Evolutionary conservation across 2,329 filamentous ascomycete genomes (phyloP).

Genomic region (Xylariaceae sp.): DNA sequence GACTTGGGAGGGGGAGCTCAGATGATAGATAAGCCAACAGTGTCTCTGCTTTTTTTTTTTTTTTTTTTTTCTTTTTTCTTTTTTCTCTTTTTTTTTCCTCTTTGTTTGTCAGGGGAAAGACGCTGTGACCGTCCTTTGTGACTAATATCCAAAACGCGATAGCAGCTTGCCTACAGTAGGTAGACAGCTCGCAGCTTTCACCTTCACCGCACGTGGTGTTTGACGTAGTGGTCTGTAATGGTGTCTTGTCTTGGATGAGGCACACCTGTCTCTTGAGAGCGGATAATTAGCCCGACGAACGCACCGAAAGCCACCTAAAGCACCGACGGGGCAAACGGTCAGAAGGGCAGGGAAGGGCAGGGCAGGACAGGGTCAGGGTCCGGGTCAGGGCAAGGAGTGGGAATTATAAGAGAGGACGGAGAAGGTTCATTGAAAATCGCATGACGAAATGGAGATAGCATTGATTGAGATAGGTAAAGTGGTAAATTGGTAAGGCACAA

Average conservation of each 20-base stretch:
- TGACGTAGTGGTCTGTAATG: not conserved
- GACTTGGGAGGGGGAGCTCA: not conserved
- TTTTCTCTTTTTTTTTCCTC: too few relatives aligned
- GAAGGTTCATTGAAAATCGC: not conserved
- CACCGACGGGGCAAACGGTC: not conserved
- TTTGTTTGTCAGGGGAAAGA: not conserved
- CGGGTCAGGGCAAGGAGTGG: not conserved
- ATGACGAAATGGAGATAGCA: conserved; percentile 6
- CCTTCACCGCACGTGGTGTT: not conserved
- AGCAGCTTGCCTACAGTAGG: not conserved
- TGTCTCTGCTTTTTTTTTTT: not conserved
- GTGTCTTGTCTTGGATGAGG: not conserved
- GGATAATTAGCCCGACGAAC: not conserved
- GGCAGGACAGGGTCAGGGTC: not conserved
- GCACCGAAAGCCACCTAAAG: not conserved
- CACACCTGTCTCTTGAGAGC: not conserved
- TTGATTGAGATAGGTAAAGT: not conserved
- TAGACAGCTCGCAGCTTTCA: not conserved
- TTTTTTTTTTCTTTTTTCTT: too few relatives aligned
- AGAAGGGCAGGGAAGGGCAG: not conserved
- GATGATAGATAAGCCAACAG: not conserved
- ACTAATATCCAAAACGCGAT: not conserved
- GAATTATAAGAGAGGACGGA: not conserved
- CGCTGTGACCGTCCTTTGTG: not conserved
- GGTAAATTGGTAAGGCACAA: too few relatives aligned